Conservation (phyloP, 768 basidiomycete genomes). For the Mycena kentingensis region DNA sequence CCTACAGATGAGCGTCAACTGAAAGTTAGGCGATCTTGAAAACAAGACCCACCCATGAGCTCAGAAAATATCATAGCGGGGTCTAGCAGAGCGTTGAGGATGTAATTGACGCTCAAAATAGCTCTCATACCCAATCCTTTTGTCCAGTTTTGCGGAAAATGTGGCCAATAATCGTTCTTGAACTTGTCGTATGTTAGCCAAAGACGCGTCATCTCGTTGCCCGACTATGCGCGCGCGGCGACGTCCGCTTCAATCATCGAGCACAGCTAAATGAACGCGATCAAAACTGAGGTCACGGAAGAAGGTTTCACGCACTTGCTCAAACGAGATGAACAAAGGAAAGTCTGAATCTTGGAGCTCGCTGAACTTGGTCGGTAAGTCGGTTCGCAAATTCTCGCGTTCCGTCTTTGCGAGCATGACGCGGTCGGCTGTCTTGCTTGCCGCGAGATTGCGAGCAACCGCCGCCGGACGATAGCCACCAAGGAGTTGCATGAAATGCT, state of each 20-base stretch:
- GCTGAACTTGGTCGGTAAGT: slow-evolving; percentile 57
- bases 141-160: slow-evolving; percentile 48
- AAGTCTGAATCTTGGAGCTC: slow-evolving; percentile 61
- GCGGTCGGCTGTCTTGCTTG: slow-evolving; percentile 21
- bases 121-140: slow-evolving; percentile 52
- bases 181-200: slow-evolving; percentile 20
- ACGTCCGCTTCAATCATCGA: slow-evolving; percentile 14
- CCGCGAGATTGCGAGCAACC: background rate
- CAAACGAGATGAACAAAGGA: slow-evolving; percentile 69
- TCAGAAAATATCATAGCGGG: slow-evolving; percentile 65
- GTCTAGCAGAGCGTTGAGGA: slow-evolving; percentile 39
- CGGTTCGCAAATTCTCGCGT: slow-evolving; percentile 43
- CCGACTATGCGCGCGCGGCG: background rate
- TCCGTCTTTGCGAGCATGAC: slow-evolving; percentile 40
- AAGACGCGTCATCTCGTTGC: background rate
- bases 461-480: slow-evolving; percentile 21
- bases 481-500: slow-evolving; percentile 58
- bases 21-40: background rate
- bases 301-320: slow-evolving; percentile 45
- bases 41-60: slow-evolving; percentile 52
- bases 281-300: background rate
- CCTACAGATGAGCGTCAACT: too few species aligned
- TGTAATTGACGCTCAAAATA: background rate
- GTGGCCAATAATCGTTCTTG: slow-evolving; percentile 18
- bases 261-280: background rate